Evolutionary conservation across 1,139 yeast species (phyloP).

Genomic region (Pichia sp.): DNA sequence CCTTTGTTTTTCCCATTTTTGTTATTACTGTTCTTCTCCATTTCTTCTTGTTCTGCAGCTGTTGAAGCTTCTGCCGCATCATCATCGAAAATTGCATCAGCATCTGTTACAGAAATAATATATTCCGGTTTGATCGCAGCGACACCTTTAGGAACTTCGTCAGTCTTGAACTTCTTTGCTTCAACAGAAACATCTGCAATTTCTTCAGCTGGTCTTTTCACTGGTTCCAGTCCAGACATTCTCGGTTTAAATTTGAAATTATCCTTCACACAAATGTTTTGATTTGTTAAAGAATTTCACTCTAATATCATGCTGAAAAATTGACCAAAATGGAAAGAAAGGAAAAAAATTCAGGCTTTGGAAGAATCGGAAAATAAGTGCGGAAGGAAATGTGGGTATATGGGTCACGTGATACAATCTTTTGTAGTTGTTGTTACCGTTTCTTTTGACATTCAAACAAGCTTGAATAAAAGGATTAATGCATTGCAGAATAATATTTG

Average conservation of each 20-base stretch:
- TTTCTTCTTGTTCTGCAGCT: slow-evolving; percentile 40
- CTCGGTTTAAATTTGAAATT: too few species aligned
- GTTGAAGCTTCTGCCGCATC: slow-evolving; percentile 50
- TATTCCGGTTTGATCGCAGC: slow-evolving; percentile 53
- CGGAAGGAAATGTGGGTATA: background rate
- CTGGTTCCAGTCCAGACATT: background rate
- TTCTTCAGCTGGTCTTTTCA: slow-evolving; percentile 19
- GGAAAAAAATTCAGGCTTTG: background rate
- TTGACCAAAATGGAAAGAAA: background rate
- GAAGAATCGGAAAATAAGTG: background rate
- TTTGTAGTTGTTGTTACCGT: too few species aligned
- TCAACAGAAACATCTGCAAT: background rate
- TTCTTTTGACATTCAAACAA: too few species aligned
- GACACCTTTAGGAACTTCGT: slow-evolving; percentile 36
- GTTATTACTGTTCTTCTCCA: slow-evolving; percentile 34
- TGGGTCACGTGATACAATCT: background rate
- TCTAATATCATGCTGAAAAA: background rate
- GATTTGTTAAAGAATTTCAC: background rate
- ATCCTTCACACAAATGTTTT: background rate
- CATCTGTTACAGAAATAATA: slow-evolving; percentile 31
- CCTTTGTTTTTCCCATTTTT: slow-evolving; percentile 9
- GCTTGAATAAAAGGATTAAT: too few species aligned
- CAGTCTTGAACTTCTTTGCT: slow-evolving; percentile 7
- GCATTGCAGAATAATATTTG: too few species aligned
- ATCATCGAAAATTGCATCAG: slow-evolving; percentile 29